Evolutionary conservation across 352 stramenopile species (phyloP).

Genomic region (Globisporangium camurandrum): DNA sequence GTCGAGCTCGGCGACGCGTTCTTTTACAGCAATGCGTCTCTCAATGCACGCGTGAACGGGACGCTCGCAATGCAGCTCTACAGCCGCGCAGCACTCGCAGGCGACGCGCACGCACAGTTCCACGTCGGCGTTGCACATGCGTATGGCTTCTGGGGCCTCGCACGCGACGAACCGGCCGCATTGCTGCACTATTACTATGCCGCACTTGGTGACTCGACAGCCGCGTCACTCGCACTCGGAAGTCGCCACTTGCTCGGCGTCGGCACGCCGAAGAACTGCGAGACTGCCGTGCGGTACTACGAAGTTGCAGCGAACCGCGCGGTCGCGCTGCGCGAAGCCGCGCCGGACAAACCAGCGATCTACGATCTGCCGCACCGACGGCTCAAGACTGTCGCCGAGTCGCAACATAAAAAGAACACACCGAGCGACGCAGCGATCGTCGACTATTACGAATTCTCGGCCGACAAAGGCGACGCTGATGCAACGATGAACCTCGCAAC

Average conservation of each 20-base stretch:
- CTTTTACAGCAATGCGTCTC: conserved; percentile 70
- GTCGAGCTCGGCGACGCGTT: conserved; percentile 68
- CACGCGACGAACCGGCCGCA: conserved; percentile 50
- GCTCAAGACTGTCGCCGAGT: conserved; percentile 63
- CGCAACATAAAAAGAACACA: conserved; percentile 76
- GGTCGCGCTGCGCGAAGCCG: conserved; percentile 49
- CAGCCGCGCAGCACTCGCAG: conserved; percentile 41
- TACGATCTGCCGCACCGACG: conserved; percentile 67
- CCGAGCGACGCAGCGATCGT: conserved; percentile 71
- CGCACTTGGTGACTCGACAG: conserved; percentile 51
- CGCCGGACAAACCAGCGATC: conserved; percentile 48
- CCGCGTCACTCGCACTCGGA: conserved; percentile 69
- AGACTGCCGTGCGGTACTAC: conserved; percentile 84
- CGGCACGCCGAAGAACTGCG: conserved; percentile 72
- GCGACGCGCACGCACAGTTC: conserved; percentile 70
- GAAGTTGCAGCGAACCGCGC: conserved; percentile 80
- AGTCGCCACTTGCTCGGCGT: conserved; percentile 71
- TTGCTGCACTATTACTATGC: conserved; percentile 85
- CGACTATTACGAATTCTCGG: conserved; percentile 88
- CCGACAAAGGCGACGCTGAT: conserved; percentile 80
- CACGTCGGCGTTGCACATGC: conserved; percentile 77
- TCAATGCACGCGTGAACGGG: conserved; percentile 52
- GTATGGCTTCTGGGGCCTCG: conserved; percentile 73
- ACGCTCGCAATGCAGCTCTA: conserved; percentile 69
- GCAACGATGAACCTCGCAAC: conserved; percentile 81